Evolutionary conservation across 768 basidiomycete genomes (phyloP).

Genomic region (Termitomyces sp.): DNA sequence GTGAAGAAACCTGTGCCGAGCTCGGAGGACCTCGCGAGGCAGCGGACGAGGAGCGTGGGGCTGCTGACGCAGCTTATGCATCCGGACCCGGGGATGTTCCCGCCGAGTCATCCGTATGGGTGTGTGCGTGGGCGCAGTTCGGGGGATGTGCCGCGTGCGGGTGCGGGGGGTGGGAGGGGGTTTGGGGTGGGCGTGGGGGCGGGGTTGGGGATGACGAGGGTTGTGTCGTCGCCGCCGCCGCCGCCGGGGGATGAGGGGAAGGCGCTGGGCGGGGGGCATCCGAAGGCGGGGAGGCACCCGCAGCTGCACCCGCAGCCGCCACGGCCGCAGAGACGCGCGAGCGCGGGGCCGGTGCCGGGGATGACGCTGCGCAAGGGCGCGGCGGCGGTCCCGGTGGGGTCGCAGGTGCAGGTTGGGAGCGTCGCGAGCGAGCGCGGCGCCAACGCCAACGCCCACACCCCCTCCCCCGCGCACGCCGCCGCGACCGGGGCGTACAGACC

Average conservation of each 20-base stretch:
- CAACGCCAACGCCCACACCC: too few species aligned
- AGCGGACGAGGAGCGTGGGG: constrained; percentile 38
- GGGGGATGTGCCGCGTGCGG: constrained; percentile 33
- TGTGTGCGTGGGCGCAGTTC: constrained; percentile 39
- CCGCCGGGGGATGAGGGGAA: too few species aligned
- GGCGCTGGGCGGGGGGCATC: too few species aligned
- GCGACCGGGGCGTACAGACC: constrained; percentile 37
- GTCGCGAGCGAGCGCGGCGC: too few species aligned
- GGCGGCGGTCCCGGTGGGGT: constrained; percentile 56
- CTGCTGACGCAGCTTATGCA: constrained; percentile 66
- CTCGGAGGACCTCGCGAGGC: constrained; percentile 39
- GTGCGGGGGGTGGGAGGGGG: too few species aligned
- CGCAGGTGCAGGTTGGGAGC: constrained; percentile 26
- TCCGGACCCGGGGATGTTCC: constrained; percentile 59
- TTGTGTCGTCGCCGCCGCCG: too few species aligned
- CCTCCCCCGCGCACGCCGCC: too few species aligned
- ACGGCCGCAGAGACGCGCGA: constrained; percentile 1
- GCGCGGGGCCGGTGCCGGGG: constrained; percentile 17
- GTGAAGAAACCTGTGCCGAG: constrained; percentile 68
- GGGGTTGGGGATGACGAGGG: constrained; percentile 15
- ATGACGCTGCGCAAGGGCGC: constrained; percentile 50
- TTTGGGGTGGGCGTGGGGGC: not conserved
- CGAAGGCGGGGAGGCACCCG: too few species aligned
- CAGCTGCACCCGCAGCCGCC: too few species aligned
- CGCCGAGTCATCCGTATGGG: too few species aligned